A percentile compares a stretch with the other conserved stretches of the same genome.
Evolutionary conservation across 768 basidiomycete genomes (phyloP).

Genomic region (Rhizopogon vesiculosus): DNA sequence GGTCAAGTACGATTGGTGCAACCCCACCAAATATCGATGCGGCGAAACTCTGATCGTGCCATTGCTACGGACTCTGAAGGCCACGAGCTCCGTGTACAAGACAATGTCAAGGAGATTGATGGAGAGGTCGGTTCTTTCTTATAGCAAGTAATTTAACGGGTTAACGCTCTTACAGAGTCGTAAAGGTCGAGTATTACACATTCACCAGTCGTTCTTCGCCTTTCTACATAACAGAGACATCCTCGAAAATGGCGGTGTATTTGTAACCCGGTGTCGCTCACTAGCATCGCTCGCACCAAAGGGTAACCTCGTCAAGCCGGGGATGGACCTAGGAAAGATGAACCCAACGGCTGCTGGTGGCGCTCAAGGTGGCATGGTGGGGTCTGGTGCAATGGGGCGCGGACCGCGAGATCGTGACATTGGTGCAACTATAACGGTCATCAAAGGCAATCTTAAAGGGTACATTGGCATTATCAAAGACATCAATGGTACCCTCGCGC

Average conservation of each 20-base stretch:
- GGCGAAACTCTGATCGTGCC: slow-evolving; percentile 72
- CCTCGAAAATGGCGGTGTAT: slow-evolving; percentile 88
- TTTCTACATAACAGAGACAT: slow-evolving; percentile 94
- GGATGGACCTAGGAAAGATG: slow-evolving; percentile 84
- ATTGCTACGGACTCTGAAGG: slow-evolving; percentile 90
- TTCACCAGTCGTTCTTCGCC: slow-evolving; percentile 89
- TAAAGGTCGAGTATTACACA: slow-evolving; percentile 88
- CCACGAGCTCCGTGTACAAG: slow-evolving; percentile 80
- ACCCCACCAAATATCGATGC: slow-evolving; percentile 93
- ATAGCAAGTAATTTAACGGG: background rate
- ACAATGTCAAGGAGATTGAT: slow-evolving; percentile 89
- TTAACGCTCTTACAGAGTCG: slow-evolving; percentile 46
- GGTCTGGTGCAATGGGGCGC: slow-evolving; percentile 70
- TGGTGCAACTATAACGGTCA: slow-evolving; percentile 70
- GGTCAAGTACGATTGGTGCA: slow-evolving; percentile 85
- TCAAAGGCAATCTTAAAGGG: slow-evolving; percentile 88
- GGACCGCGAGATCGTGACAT: slow-evolving; percentile 82
- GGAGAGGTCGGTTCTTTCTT: slow-evolving; percentile 59
- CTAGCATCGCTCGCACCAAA: slow-evolving; percentile 86
- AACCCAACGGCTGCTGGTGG: slow-evolving; percentile 67
- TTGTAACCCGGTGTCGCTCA: slow-evolving; percentile 83
- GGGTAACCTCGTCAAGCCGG: slow-evolving; percentile 60
- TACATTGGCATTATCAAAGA: slow-evolving; percentile 93
- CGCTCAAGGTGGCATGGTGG: slow-evolving; percentile 72
- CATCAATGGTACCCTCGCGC: slow-evolving; percentile 78